Conservation (phyloP, 1,139 yeast genomes). For the Candida tetrigidarum region DNA sequence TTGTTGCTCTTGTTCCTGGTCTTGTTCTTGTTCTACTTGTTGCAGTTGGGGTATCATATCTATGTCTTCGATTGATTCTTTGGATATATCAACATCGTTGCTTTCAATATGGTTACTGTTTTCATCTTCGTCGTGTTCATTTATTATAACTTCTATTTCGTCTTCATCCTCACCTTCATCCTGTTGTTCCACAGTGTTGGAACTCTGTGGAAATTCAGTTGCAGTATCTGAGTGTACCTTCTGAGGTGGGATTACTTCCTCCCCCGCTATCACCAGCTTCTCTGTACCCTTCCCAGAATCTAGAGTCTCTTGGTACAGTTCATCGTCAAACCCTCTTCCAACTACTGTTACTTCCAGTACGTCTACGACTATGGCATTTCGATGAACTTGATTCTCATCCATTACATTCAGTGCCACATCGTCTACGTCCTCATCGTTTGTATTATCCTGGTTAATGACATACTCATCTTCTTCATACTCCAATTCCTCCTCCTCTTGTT, state of each 20-base stretch:
- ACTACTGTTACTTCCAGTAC: neutral
- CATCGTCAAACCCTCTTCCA: too few species aligned
- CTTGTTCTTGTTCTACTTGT: neutral
- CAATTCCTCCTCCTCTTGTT: constrained; percentile 3
- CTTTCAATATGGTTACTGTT: constrained; percentile 17
- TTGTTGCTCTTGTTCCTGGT: too few species aligned
- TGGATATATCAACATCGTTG: constrained; percentile 26
- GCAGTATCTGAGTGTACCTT: too few species aligned
- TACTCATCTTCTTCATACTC: constrained; percentile 6
- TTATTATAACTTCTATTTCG: neutral
- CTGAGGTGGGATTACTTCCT: too few species aligned
- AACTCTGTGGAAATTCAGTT: too few species aligned
- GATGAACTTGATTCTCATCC: neutral
- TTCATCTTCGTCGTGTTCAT: constrained; percentile 1
- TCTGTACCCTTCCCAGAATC: too few species aligned
- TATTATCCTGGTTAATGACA: neutral
- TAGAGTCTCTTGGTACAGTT: too few species aligned
- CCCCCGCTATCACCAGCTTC: too few species aligned
- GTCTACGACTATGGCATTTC: too few species aligned
- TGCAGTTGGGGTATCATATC: constrained; percentile 1
- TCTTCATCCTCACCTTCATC: constrained; percentile 1
- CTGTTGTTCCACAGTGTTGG: neutral
- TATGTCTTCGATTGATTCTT: neutral
- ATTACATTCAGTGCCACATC: too few species aligned
- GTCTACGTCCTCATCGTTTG: too few species aligned